These are phyloP conservation scores for Seiridium cupressi DNA, from an alignment of 2,329 filamentous ascomycete genomes.

Conservation along the genomic window DNA sequence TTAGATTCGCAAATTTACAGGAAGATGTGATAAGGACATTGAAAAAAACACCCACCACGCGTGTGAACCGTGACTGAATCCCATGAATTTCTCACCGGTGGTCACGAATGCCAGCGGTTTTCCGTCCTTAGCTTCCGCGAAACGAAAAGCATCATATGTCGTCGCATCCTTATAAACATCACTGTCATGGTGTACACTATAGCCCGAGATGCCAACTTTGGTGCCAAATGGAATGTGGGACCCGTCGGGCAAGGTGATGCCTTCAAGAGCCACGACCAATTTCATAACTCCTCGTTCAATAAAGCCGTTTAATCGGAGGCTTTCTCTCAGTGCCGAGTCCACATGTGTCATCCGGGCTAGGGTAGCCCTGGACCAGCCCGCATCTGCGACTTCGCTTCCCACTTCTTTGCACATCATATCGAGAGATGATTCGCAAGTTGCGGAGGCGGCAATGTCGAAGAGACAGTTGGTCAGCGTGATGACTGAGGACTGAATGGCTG, in stretches of 20 bases:
- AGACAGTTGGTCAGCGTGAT: slow-evolving; percentile 36
- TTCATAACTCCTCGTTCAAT: slow-evolving; percentile 33
- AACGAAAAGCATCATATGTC: slow-evolving; percentile 37
- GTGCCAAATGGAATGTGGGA: slow-evolving; percentile 30
- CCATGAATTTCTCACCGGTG: slow-evolving; percentile 31
- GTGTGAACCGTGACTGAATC: slow-evolving; percentile 35
- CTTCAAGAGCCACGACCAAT: slow-evolving; percentile 29
- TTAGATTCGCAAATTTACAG: background rate
- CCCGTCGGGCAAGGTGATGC: slow-evolving; percentile 31
- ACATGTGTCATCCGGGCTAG: slow-evolving; percentile 34
- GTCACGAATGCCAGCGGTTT: slow-evolving; percentile 23
- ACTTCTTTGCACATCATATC: slow-evolving; percentile 34
- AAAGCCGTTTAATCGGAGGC: slow-evolving; percentile 37
- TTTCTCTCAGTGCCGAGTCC: slow-evolving; percentile 42
- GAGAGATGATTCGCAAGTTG: slow-evolving; percentile 19
- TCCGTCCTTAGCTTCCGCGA: slow-evolving; percentile 18
- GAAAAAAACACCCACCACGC: slow-evolving; percentile 26
- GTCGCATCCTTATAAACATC: slow-evolving; percentile 28
- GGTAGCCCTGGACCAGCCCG: slow-evolving; percentile 27
- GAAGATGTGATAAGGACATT: background rate
- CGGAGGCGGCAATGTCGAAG: slow-evolving; percentile 33
- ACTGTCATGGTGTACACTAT: slow-evolving; percentile 30
- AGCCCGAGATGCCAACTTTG: slow-evolving; percentile 32
- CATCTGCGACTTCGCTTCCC: slow-evolving; percentile 16
- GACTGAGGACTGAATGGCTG: slow-evolving; percentile 35